These are phyloP conservation scores for Periconia sp. DNA, from an alignment of 2,329 filamentous ascomycete species.

Conservation along the genomic window DNA sequence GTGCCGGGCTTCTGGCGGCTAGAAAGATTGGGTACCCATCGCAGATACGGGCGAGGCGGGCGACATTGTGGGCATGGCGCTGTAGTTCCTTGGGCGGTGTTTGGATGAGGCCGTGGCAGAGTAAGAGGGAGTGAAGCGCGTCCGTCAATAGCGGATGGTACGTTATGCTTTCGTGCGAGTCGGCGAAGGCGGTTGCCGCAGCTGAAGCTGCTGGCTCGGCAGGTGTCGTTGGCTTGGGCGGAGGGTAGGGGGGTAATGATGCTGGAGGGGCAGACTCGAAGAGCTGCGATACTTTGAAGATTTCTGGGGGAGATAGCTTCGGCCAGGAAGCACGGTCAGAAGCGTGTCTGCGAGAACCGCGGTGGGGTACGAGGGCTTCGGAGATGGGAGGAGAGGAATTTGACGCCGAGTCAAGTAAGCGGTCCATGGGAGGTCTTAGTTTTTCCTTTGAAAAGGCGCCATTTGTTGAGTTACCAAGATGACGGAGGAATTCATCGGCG, in stretches of 20 bases:
- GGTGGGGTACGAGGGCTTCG: conserved; percentile 54
- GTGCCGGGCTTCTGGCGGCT: conserved; percentile 71
- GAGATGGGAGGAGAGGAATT: conserved; percentile 29
- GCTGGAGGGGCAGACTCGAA: conserved; percentile 72
- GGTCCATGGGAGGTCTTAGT: conserved; percentile 17
- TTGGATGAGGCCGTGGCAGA: conserved; percentile 80
- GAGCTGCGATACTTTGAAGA: conserved; percentile 67
- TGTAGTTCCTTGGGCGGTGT: conserved; percentile 78
- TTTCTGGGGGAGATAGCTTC: conserved; percentile 55
- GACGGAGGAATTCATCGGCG: conserved; percentile 58
- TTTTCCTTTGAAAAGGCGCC: conserved; percentile 19
- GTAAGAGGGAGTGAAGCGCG: conserved; percentile 76
- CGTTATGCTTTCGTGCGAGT: conserved; percentile 70
- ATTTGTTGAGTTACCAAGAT: conserved; percentile 29
- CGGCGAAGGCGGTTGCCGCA: conserved; percentile 46
- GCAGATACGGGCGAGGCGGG: conserved; percentile 73
- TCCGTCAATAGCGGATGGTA: conserved; percentile 83
- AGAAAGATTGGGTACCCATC: conserved; percentile 85
- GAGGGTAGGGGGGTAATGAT: conserved; percentile 71
- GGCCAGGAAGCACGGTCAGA: conserved; percentile 50
- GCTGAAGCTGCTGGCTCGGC: conserved; percentile 34
- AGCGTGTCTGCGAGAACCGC: conserved; percentile 35
- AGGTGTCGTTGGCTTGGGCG: conserved; percentile 36
- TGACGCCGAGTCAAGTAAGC: conserved; percentile 32
- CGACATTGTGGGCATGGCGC: conserved; percentile 82